Evolutionary conservation across 768 basidiomycete genomes (phyloP).

Genomic region (Panus rudis): DNA sequence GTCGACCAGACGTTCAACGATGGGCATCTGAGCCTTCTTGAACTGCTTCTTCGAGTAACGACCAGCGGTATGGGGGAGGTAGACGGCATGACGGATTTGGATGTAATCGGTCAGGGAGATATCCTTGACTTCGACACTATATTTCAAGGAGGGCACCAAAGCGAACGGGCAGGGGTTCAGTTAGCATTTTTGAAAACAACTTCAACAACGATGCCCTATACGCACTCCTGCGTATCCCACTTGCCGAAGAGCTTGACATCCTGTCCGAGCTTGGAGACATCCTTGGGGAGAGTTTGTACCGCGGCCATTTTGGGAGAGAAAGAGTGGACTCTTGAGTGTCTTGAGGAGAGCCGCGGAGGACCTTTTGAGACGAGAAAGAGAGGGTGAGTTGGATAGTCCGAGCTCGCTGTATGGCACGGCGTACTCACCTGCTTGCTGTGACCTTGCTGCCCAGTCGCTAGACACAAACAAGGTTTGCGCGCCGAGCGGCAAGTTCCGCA

Average conservation of each 20-base stretch:
- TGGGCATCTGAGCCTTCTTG: slow-evolving; percentile 99
- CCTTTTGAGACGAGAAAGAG: slow-evolving; percentile 11
- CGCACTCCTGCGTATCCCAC: slow-evolving; percentile 98
- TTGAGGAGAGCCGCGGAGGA: slow-evolving; percentile 14
- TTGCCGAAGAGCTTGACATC: slow-evolving; percentile 97
- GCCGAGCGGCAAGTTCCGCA: slow-evolving; percentile 30
- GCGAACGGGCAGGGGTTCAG: neutral
- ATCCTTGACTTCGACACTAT: slow-evolving; percentile 96
- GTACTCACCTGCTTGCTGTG: slow-evolving; percentile 31
- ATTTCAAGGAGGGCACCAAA: neutral
- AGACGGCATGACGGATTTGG: slow-evolving; percentile 96
- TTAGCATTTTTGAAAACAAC: slow-evolving; percentile 2
- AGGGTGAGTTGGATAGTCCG: slow-evolving; percentile 9
- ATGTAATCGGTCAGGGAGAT: slow-evolving; percentile 99
- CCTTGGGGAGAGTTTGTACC: slow-evolving; percentile 71
- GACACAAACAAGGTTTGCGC: slow-evolving; percentile 37
- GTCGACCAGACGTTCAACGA: slow-evolving; percentile 98
- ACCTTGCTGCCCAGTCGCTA: slow-evolving; percentile 31
- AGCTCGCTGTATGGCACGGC: slow-evolving; percentile 11
- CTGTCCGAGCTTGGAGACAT: slow-evolving; percentile 72
- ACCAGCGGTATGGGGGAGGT: slow-evolving; percentile 96
- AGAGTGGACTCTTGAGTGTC: slow-evolving; percentile 10
- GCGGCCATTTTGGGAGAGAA: slow-evolving; percentile 44
- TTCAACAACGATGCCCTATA: slow-evolving; percentile 14
- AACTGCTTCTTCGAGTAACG: slow-evolving; percentile 99